Evolutionary conservation across 148 eudicot species (phyloP), one percentile per base, ranked within the genome.

Genomic region (Rhododendron williamsianum): DNA sequence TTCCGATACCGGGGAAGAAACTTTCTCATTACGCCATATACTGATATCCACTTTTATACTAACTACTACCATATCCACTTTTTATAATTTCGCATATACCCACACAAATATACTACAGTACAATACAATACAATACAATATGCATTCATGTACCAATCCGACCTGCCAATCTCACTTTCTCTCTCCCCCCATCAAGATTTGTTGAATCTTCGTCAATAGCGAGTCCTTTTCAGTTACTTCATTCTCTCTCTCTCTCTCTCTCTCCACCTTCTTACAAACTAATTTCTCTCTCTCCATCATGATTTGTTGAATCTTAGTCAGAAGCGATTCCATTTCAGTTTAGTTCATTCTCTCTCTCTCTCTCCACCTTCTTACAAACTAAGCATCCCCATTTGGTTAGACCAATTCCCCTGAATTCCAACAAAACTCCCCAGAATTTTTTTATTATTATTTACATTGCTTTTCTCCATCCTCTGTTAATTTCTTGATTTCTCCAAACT

Each of bases 331-430:
- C 12, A 0, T 80, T 16, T 80, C 82, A 80, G 56, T 45, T 45
- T 25, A 13, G 81, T 78, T 78, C 15, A 25, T 0, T 38, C 25
- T n/a, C 74, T 10, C 38, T 12, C 76, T 63, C 36, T 82, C 41
- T 82, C 45, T 11, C 15, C 6, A 16, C 80, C 10, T 41, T 30
- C 85, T 52, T 74, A 48, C 35, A 1, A 60, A 76, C 38, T 76
- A 84, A 84, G 81, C 81, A 76, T 76, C 81, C 23, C 78, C 58
- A 35, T 35, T n/a, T 33, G n/a, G 16, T 45, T 13, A 72, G 9
- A 65, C 33, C 80, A 36, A 67, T 83, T 65, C 85, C 69, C 81
- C 56, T 51, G 33, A 19, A 12, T 35, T n/a, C 30, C n/a, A 16
- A 85, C 56, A 49, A 35, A 87, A n/a, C 60, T 65, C 72, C 12